Evolutionary conservation across 768 basidiomycete genomes (phyloP).

Genomic region (Podaxis rugospora): DNA sequence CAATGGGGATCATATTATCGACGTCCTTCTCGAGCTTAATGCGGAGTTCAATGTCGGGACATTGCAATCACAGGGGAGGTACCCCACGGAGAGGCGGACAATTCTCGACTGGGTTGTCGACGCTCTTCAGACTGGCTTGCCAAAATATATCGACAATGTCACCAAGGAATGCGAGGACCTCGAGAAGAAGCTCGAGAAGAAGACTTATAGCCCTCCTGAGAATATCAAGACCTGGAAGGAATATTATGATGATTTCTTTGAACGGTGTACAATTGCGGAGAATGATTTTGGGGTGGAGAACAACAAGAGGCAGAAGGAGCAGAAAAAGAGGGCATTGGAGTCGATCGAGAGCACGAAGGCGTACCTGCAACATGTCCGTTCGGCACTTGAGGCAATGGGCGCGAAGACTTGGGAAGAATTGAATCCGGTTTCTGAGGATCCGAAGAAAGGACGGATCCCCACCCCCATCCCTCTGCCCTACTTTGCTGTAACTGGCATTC

Average conservation of each 20-base stretch:
- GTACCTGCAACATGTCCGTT: background rate
- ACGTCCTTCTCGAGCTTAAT: slow-evolving; percentile 34
- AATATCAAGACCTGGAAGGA: background rate
- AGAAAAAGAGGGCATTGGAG: background rate
- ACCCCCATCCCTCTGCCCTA: no score
- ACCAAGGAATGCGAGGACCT: background rate
- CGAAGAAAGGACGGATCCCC: background rate
- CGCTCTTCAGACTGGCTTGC: background rate
- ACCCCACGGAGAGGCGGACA: slow-evolving; percentile 12
- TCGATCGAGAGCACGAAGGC: background rate
- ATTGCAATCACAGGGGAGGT: slow-evolving; percentile 18
- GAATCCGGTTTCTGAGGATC: background rate
- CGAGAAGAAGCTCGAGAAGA: background rate
- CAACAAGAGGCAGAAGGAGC: background rate
- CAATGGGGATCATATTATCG: slow-evolving; percentile 31
- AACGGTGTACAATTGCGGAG: background rate
- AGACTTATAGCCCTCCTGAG: background rate
- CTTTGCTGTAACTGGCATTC: background rate
- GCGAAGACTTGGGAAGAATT: slow-evolving; percentile 6
- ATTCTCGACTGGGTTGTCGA: background rate
- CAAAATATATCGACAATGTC: background rate
- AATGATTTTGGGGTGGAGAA: background rate
- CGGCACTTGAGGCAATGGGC: background rate
- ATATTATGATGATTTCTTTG: slow-evolving; percentile 9
- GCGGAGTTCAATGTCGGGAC: slow-evolving; percentile 30